Conservation (phyloP, 768 basidiomycete species). For the Pulveroboletus ravenelii region DNA sequence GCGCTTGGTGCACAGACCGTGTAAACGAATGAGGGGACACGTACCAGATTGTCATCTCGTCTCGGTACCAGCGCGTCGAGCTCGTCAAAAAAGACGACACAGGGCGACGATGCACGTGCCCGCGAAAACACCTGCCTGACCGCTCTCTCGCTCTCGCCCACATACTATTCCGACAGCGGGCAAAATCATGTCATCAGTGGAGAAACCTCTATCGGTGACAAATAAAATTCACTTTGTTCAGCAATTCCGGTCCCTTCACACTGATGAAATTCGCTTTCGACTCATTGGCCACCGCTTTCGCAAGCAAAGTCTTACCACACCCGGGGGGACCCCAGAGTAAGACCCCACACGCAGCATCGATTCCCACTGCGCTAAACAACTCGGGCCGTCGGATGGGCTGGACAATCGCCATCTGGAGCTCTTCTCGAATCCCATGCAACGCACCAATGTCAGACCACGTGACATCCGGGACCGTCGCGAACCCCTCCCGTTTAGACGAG, state of each 20-base stretch:
- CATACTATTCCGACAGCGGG: constrained; percentile 56
- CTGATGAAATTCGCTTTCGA: constrained; percentile 95
- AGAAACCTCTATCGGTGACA: background rate
- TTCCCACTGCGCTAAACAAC: constrained; percentile 83
- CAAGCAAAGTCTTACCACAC: constrained; percentile 96
- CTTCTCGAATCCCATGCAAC: constrained; percentile 78
- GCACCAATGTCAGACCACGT: constrained; percentile 96
- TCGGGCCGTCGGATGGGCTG: constrained; percentile 90
- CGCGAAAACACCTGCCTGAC: constrained; percentile 93
- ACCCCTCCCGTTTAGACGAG: constrained; percentile 95
- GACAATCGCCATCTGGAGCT: constrained; percentile 96
- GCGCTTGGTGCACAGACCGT: background rate
- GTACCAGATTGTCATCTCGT: constrained; percentile 81
- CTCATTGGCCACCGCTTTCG: constrained; percentile 97
- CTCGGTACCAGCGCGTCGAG: constrained; percentile 88
- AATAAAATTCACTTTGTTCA: constrained; percentile 78
- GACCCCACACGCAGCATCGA: constrained; percentile 89
- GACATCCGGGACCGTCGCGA: constrained; percentile 93
- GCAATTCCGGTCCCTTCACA: constrained; percentile 92
- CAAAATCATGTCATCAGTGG: background rate
- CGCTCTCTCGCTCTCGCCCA: constrained; percentile 94
- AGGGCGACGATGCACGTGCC: constrained; percentile 89
- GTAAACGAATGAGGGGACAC: constrained; percentile 19
- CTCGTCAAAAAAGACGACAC: constrained; percentile 95
- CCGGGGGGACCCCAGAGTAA: constrained; percentile 99